These are phyloP conservation scores for Melastoma malabathricum DNA, from an alignment of 345 rosid genomes.

Conservation along the genomic window DNA sequence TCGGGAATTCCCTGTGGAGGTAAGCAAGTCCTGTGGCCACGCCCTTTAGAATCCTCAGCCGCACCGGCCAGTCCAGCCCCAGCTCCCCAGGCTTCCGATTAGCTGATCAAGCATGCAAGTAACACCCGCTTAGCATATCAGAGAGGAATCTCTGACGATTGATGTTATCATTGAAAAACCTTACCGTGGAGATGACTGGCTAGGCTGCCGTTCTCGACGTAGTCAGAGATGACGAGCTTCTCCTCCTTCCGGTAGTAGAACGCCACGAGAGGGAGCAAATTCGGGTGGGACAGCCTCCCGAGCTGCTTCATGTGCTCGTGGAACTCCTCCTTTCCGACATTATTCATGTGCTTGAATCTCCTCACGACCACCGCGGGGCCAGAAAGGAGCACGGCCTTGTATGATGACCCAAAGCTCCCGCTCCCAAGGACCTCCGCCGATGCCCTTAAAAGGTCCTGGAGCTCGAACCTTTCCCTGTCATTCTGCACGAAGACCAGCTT, in stretches of 20 bases:
- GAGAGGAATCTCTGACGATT: too few species aligned
- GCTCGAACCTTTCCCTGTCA: slow-evolving; percentile 54
- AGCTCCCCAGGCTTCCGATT: slow-evolving; percentile 33
- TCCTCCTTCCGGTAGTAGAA: slow-evolving; percentile 80
- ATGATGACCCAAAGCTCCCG: slow-evolving; percentile 74
- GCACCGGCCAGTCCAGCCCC: slow-evolving; percentile 52
- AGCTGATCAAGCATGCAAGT: slow-evolving; percentile 20
- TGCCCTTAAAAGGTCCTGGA: slow-evolving; percentile 63
- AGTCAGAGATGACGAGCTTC: slow-evolving; percentile 59
- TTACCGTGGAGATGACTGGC: slow-evolving; percentile 80
- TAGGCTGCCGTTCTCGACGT: slow-evolving; percentile 52
- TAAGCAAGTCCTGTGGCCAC: slow-evolving; percentile 57
- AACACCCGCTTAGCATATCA: too few species aligned
- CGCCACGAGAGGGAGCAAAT: slow-evolving; percentile 72
- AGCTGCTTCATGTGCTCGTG: slow-evolving; percentile 72
- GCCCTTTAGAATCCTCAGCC: slow-evolving; percentile 64
- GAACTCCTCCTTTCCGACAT: slow-evolving; percentile 61
- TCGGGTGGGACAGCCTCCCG: slow-evolving; percentile 57
- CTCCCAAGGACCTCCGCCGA: slow-evolving; percentile 86
- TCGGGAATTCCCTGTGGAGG: slow-evolving; percentile 55
- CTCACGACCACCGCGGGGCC: slow-evolving; percentile 71
- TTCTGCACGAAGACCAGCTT: slow-evolving; percentile 51
- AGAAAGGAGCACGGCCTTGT: slow-evolving; percentile 38
- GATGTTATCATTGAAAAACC: neutral
- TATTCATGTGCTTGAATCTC: slow-evolving; percentile 80